Evolutionary conservation across 1,284 basidiomycete species (phyloP).

Genomic region (Salmacisia buchloeana): DNA sequence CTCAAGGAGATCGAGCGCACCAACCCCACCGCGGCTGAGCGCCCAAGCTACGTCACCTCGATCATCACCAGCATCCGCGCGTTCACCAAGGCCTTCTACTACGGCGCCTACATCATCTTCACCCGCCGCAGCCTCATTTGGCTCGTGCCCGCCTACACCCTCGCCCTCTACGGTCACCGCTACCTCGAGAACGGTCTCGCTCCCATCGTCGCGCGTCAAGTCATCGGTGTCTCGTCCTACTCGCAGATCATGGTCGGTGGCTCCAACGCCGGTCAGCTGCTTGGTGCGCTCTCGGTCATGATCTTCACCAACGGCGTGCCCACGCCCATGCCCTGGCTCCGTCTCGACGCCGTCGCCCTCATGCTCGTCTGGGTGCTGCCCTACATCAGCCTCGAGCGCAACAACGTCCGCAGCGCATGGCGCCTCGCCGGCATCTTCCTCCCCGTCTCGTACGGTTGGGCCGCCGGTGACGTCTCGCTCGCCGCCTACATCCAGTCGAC

Average conservation of each 20-base stretch:
- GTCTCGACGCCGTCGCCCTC: conserved; percentile 48
- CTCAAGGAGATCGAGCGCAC: conserved; percentile 11
- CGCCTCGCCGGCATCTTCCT: conserved; percentile 38
- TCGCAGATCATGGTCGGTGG: conserved; percentile 43
- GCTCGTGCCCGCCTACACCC: conserved; percentile 48
- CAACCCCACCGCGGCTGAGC: conserved; percentile 16
- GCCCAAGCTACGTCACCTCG: conserved; percentile 15
- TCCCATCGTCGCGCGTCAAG: conserved; percentile 48
- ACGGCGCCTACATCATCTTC: conserved; percentile 45
- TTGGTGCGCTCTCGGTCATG: conserved; percentile 50
- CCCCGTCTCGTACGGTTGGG: conserved; percentile 51
- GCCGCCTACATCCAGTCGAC: conserved; percentile 52
- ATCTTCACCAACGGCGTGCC: conserved; percentile 42
- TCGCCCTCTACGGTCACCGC: conserved; percentile 51
- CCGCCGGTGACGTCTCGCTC: conserved; percentile 51
- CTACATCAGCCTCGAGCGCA: conserved; percentile 8
- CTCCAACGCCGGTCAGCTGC: conserved; percentile 47
- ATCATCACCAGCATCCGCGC: conserved; percentile 31
- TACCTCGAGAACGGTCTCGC: conserved; percentile 52
- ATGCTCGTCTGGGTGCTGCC: conserved; percentile 52
- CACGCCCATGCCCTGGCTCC: conserved; percentile 49
- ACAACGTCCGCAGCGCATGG: neutral
- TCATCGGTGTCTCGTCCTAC: conserved; percentile 48
- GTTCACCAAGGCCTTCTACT: conserved; percentile 47
- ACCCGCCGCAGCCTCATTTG: conserved; percentile 48